Evolutionary conservation across 352 stramenopile genomes (phyloP), one percentile per base, ranked within the genome.

Genomic region (Phytophthora pistaciae): DNA sequence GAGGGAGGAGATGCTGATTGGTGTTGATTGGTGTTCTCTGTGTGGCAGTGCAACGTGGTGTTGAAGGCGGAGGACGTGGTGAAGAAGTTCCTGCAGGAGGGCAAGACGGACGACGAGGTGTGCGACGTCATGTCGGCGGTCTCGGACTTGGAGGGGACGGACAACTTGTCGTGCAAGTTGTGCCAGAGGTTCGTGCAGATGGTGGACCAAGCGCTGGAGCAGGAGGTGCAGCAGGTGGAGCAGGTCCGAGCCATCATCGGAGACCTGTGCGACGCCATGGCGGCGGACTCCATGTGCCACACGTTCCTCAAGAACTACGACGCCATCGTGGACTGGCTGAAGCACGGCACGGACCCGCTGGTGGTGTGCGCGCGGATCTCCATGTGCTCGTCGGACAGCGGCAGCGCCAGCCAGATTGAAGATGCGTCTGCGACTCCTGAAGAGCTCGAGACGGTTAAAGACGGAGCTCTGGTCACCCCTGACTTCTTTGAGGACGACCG

Each of bases 141-240:
- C 36, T 52, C 48, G 27, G 66, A 81, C n/a, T 23, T 75, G 46
- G 74, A 82, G 16, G 66, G 57, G 18, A 56, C 61, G 40, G 75
- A 88, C 62, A 53, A 68, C 16, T 52, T 92, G 27, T 87, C 83
- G 50, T 94, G 87, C 62, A 88, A 89, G 64, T 75, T 94, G 50
- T 94, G 87, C 78, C 76, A 91, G 64, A 80, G 84, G 46, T 92
- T 95, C 56, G 82, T 95, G 64, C 64, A 91, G 55, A 92, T 95
- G 85, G 73, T 95, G 46, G 73, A 78, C 31, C 61, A 90, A 48
- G 85, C 85, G 27, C 67, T 95, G 27, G 63, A 52, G 11, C 70
- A 95, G 33, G 72, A 93, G 56, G 55, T 91, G 59, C 79, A 84
- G 31, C 71, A 87, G 40, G 85, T 95, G 25, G 63, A 93, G 64